Base-by-base conservation (phyloP, 2,329 filamentous ascomycete species). In the Monosporascus sp. region DNA sequence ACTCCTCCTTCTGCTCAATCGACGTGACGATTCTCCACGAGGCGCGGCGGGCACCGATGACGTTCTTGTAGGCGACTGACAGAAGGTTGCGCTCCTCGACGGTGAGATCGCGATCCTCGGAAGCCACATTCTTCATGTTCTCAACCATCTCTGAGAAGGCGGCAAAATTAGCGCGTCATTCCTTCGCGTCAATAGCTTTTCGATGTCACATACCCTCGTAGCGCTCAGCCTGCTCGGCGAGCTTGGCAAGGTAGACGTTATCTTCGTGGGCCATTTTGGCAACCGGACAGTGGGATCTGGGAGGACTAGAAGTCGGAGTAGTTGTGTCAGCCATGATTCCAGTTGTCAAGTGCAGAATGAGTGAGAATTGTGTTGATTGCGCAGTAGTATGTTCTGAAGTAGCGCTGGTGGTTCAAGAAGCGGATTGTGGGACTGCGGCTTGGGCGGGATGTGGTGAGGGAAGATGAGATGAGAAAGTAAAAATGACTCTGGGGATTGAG, bases 171-270 rank as follows among this genome's bases (percentile, higher is more conserved):
- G 60, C 51, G 54, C 48, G 41, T 49, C 45, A 45, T 49, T 35
- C 46, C 46, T 49, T 38, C 24, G 46, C 17, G 22, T 41, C 45
- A 40, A 51, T 26, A 37, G 48, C 43, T 44, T 52, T 46, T 45
- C 44, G 47, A 40, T 52, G 60, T 57, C 52, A 77, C 83, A 70
- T 80, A 97, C 94, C 94, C 84, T 99, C 94, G 80, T 99, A 99
- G 76, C 94, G 93, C 87, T 99, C 94, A 78, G 94, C 94, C 87
- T 99, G 94, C 88, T 99, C 94, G 74, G 94, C 94, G 77, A 99
- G 89, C 91, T 97, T 97, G 80, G 94, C 94, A 76, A 97, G 88
- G 79, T 97, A 97, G 73, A 99, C 94, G 71, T 92, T 93, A 81
- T 97, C 92, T 85, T 97, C 93, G 84, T 96, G 91, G 86, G 89